Conservation (phyloP, 805 yeast species). For the Candida dajiaensis region DNA sequence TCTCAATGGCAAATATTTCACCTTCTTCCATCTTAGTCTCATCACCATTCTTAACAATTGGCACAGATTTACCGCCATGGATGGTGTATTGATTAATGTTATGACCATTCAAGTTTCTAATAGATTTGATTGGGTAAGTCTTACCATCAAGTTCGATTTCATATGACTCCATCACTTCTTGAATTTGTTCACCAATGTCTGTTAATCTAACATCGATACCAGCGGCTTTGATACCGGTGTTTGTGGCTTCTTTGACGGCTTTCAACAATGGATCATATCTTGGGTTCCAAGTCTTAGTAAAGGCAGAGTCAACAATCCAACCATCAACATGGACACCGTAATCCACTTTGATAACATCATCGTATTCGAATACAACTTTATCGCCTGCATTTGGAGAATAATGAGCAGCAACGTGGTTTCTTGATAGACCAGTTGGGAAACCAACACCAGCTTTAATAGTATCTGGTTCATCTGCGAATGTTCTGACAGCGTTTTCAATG, state of each 20-base stretch:
- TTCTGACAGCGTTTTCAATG: slow-evolving; percentile 80
- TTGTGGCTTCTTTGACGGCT: slow-evolving; percentile 90
- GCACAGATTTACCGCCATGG: slow-evolving; percentile 95
- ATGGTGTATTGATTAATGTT: slow-evolving; percentile 78
- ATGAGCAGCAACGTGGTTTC: slow-evolving; percentile 95
- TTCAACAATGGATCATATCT: slow-evolving; percentile 72
- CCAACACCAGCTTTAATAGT: slow-evolving; percentile 82
- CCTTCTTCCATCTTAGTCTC: slow-evolving; percentile 98
- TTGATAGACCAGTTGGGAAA: slow-evolving; percentile 95
- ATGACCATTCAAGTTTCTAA: slow-evolving; percentile 92
- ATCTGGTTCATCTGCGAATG: slow-evolving; percentile 56
- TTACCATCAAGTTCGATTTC: slow-evolving; percentile 90
- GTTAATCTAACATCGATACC: slow-evolving; percentile 95
- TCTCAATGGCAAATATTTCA: slow-evolving; percentile 95
- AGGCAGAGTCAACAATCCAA: slow-evolving; percentile 89
- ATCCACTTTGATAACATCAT: slow-evolving; percentile 95
- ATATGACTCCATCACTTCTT: slow-evolving; percentile 95
- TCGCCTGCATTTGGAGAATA: slow-evolving; percentile 97
- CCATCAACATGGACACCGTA: slow-evolving; percentile 97
- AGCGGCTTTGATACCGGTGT: slow-evolving; percentile 87
- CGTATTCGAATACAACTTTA: slow-evolving; percentile 68
- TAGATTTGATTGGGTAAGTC: slow-evolving; percentile 77
- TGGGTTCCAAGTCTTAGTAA: slow-evolving; percentile 82
- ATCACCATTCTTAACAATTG: slow-evolving; percentile 91
- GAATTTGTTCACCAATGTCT: slow-evolving; percentile 93